Percentiles rank a stretch among this genome's conserved stretches.
Conservation (phyloP, 2,329 filamentous ascomycete genomes). For the Tolypocladium capitatum region DNA sequence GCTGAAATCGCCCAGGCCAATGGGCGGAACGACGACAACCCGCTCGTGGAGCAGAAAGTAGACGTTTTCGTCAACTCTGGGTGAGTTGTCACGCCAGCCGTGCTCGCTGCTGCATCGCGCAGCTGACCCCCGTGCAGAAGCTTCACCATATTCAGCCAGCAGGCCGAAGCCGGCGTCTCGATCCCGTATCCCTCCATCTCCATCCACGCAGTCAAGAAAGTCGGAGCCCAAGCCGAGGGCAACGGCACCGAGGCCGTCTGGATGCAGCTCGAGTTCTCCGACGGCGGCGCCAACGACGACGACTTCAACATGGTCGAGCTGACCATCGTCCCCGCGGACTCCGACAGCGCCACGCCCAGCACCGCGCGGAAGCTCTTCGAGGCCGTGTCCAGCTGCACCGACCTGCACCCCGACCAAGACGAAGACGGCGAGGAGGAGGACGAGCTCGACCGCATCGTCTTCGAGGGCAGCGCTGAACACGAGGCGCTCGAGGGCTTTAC, state of each 20-base stretch:
- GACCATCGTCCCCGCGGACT: conserved; percentile 42
- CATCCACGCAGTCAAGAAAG: conserved; percentile 59
- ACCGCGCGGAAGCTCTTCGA: conserved; percentile 39
- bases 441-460: conserved; percentile 40
- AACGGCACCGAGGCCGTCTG: conserved; percentile 38
- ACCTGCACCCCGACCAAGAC: conserved; percentile 58
- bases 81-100: conserved; percentile 17
- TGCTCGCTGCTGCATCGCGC: not conserved
- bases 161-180: conserved; percentile 44
- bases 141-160: conserved; percentile 50
- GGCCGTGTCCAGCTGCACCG: conserved; percentile 61
- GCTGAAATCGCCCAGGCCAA: conserved; percentile 8
- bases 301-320: conserved; percentile 55
- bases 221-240: conserved; percentile 24
- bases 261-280: conserved; percentile 54
- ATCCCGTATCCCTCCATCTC: conserved; percentile 65
- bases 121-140: conserved; percentile 9
- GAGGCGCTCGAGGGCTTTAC: conserved; percentile 43
- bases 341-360: conserved; percentile 11
- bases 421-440: conserved; percentile 46
- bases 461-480: conserved; percentile 36
- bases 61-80: conserved; percentile 47
- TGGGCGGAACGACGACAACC: conserved; percentile 20
- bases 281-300: conserved; percentile 45
- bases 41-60: conserved; percentile 32